phyloP scores from a whole-genome alignment of 805 yeast species.

The Candida nonsorbophila region DNA sequence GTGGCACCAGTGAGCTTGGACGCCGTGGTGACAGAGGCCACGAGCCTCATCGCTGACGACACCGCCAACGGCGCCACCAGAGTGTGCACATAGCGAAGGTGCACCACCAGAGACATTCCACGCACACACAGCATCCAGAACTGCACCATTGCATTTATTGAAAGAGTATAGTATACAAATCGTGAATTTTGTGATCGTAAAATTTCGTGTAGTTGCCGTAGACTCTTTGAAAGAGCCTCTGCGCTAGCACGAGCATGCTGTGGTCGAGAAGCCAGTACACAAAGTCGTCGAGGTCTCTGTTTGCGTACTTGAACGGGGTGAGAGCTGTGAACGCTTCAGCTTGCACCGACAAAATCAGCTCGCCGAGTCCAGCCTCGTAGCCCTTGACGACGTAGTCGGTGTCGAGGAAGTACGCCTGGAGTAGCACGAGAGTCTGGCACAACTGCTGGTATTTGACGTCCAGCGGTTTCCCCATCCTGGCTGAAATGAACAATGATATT shows the following conservation, averaged over 20 bases:
- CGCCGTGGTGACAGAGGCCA: conserved; percentile 20
- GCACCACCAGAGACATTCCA: no score
- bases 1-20: conserved; percentile 18
- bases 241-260: not conserved
- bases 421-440: not conserved
- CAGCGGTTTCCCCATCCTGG: no score
- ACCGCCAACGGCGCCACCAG: conserved; percentile 27
- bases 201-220: conserved; percentile 6
- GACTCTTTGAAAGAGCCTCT: conserved; percentile 2
- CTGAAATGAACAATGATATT: no score
- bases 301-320: conserved; percentile 6
- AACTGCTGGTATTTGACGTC: no score
- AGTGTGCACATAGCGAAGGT: no score
- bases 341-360: conserved; percentile 4
- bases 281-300: conserved; percentile 5
- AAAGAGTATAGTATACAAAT: no score
- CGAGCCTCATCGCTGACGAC: conserved; percentile 17
- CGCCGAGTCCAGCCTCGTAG: no score
- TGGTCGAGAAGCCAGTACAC: conserved; percentile 7
- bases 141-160: no score
- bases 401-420: conserved; percentile 2
- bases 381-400: no score
- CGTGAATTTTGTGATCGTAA: no score
- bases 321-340: conserved; percentile 1
- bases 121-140: no score